Conservation (phyloP, 2,329 filamentous ascomycete genomes). For the Chaetomium sp. region DNA sequence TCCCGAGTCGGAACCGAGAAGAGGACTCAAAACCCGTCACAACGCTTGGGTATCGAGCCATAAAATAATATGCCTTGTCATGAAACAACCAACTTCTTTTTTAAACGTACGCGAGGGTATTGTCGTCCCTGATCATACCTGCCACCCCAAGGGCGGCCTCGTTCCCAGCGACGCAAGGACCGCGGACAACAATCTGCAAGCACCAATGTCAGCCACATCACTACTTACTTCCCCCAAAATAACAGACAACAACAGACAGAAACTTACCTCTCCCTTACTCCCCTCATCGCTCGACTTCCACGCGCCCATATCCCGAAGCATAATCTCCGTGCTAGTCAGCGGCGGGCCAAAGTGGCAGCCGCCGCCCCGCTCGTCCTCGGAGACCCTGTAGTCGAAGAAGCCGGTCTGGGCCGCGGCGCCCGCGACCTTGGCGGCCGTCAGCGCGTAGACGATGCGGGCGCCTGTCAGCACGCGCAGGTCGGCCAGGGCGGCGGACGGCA, state of each 20-base stretch:
- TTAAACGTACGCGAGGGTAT: constrained; percentile 65
- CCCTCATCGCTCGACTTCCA: constrained; percentile 65
- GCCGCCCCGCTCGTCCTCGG: constrained; percentile 43
- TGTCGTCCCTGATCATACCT: constrained; percentile 69
- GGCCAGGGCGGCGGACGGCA: constrained; percentile 71
- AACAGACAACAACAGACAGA: neutral
- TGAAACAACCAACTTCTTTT: neutral
- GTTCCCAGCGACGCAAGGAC: constrained; percentile 71
- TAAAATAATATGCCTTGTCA: neutral
- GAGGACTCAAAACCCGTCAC: neutral
- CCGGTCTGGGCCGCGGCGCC: constrained; percentile 87
- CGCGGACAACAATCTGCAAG: constrained; percentile 66
- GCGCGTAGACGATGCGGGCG: constrained; percentile 79
- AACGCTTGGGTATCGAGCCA: neutral
- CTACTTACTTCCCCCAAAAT: neutral
- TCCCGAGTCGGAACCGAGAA: neutral
- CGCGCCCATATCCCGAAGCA: constrained; percentile 64
- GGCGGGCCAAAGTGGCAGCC: constrained; percentile 79
- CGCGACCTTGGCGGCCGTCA: constrained; percentile 80
- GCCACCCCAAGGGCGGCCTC: constrained; percentile 65
- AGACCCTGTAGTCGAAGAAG: constrained; percentile 79
- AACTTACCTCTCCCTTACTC: constrained; percentile 64
- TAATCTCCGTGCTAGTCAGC: constrained; percentile 75
- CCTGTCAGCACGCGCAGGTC: constrained; percentile 81
- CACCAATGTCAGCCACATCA: neutral